Evolutionary conservation across 345 rosid genomes (phyloP).

Genomic region (Populus simonii): DNA sequence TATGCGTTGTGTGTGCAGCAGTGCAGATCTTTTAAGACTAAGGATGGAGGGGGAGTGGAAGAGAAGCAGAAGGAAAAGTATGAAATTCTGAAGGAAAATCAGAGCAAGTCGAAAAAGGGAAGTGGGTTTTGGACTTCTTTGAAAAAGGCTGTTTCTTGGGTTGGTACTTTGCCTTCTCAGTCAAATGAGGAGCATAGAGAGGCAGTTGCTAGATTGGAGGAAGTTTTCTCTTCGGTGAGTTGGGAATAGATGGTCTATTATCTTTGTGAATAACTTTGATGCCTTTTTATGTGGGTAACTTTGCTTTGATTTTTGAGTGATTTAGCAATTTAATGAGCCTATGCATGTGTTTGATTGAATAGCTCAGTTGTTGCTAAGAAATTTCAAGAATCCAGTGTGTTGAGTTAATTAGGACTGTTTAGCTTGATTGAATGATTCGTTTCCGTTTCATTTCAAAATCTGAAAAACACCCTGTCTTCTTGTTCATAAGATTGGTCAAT

Average conservation of each 20-base stretch:
- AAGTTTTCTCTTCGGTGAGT: conserved; percentile 57
- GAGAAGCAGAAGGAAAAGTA: conserved; percentile 34
- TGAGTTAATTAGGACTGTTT: not conserved
- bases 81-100: conserved; percentile 34
- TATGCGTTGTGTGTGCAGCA: conserved; percentile 26
- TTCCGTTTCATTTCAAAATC: not conserved
- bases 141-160: conserved; percentile 37
- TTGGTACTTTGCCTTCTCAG: conserved; percentile 33
- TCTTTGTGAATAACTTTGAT: not conserved
- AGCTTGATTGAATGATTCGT: not conserved
- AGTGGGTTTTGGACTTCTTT: conserved; percentile 44
- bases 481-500: not conserved
- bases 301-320: not conserved
- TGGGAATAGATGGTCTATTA: not conserved
- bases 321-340: not conserved
- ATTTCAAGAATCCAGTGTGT: not conserved
- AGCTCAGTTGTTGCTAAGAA: not conserved
- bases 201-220: conserved; percentile 53
- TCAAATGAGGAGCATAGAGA: conserved; percentile 43
- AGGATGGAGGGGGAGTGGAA: conserved; percentile 42
- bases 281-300: conserved; percentile 1
- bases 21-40: conserved; percentile 52
- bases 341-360: not conserved
- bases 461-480: not conserved
- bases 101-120: conserved; percentile 32